phyloP scores from a whole-genome alignment of 2,329 filamentous ascomycete species.

The Pseudogymnoascus sp. region DNA sequence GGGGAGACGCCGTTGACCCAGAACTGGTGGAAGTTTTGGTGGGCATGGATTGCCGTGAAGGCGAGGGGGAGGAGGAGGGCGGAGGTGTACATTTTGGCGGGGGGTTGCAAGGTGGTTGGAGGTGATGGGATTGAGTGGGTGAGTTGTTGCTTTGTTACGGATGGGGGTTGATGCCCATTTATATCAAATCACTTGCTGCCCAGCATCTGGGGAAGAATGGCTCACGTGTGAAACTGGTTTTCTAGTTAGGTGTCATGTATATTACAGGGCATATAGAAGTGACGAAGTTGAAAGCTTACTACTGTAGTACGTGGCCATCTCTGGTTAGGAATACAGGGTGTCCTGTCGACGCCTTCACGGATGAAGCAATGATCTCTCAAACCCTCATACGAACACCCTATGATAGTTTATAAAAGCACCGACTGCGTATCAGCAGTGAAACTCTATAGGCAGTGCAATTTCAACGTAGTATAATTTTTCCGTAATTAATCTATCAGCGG shows the following conservation, averaged over 20 bases:
- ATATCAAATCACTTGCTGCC: background rate
- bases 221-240: background rate
- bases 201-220: background rate
- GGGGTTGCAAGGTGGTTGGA: background rate
- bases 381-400: background rate
- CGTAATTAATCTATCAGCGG: constrained; percentile 6
- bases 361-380: background rate
- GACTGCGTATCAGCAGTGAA: background rate
- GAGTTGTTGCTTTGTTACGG: background rate
- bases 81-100: background rate
- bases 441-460: background rate
- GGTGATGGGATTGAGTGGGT: background rate
- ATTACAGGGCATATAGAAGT: constrained; percentile 1
- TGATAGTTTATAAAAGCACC: background rate
- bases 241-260: constrained; percentile 4
- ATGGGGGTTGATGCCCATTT: background rate
- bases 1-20: constrained; percentile 34
- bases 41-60: constrained; percentile 26
- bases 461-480: background rate
- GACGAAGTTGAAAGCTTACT: background rate
- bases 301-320: background rate
- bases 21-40: constrained; percentile 37
- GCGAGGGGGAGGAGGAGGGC: background rate
- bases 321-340: background rate
- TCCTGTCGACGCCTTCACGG: background rate